A percentile compares a stretch with the other conserved stretches of the same genome.
These are phyloP conservation scores for Penstemon davidsonii DNA, from an alignment of 257 asterid genomes.

Conservation along the genomic window DNA sequence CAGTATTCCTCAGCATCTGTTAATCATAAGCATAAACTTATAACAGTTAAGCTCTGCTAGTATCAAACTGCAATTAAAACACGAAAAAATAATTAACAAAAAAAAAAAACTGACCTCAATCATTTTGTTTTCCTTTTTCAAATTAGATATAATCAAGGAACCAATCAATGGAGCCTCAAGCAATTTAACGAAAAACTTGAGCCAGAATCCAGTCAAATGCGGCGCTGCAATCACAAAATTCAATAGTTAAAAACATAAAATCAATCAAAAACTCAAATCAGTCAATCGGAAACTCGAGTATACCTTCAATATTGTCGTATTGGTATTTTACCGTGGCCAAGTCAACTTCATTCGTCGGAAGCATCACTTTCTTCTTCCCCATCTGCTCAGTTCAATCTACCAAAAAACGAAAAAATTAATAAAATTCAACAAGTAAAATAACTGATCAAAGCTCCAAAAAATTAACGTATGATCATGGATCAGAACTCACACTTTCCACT, in stretches of 20 bases:
- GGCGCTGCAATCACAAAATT: conserved; percentile 65
- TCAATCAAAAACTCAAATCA: background rate
- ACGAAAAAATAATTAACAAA: background rate
- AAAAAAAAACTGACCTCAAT: conserved; percentile 52
- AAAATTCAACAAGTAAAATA: background rate
- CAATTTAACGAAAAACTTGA: conserved; percentile 60
- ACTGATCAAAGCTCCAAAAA: background rate
- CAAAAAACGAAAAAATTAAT: background rate
- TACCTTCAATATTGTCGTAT: conserved; percentile 66
- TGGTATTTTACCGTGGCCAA: conserved; percentile 60
- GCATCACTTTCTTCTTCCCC: conserved; percentile 82
- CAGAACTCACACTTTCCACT: conserved; percentile 23
- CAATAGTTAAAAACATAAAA: background rate
- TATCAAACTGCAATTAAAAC: background rate
- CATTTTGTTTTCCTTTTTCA: conserved; percentile 69
- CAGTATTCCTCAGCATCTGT: conserved; percentile 83
- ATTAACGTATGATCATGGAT: conserved; percentile 12
- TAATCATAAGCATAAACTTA: conserved; percentile 28
- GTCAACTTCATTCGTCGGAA: conserved; percentile 78
- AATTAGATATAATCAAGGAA: conserved; percentile 42
- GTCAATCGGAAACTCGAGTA: background rate
- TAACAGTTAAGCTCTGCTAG: conserved; percentile 8
- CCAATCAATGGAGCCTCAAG: conserved; percentile 69
- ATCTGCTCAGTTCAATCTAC: conserved; percentile 34
- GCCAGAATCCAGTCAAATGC: conserved; percentile 76